phyloP scores from a whole-genome alignment of 2,329 filamentous ascomycete species.

The Trichoderma harzianum region DNA sequence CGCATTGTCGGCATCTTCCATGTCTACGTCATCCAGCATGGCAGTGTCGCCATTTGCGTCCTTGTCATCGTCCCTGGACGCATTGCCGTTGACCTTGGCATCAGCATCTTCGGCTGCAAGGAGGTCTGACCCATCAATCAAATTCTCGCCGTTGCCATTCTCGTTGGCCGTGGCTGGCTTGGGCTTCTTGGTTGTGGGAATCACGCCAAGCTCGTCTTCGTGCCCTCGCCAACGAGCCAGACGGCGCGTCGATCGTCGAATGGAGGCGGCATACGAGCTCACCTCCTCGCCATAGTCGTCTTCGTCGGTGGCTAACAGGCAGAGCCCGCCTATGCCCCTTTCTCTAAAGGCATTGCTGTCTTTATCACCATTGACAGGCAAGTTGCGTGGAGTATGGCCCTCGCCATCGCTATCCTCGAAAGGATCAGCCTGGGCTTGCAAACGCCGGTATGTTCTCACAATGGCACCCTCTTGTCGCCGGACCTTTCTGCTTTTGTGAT shows the following conservation, averaged over 20 bases:
- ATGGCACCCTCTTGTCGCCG: slow-evolving; percentile 65
- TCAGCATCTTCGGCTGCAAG: background rate
- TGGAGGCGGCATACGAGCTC: slow-evolving; percentile 60
- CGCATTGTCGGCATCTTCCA: slow-evolving; percentile 46
- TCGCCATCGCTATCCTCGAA: slow-evolving; percentile 64
- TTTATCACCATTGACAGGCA: slow-evolving; percentile 30
- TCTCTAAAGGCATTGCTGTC: slow-evolving; percentile 47
- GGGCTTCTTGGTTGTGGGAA: slow-evolving; percentile 44
- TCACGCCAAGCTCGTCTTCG: slow-evolving; percentile 44
- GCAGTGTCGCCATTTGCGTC: slow-evolving; percentile 41
- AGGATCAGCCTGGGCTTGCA: slow-evolving; percentile 52
- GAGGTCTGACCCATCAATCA: slow-evolving; percentile 27
- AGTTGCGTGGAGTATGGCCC: slow-evolving; percentile 36
- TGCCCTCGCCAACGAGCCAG: slow-evolving; percentile 65
- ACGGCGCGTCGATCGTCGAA: slow-evolving; percentile 61
- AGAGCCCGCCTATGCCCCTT: slow-evolving; percentile 61
- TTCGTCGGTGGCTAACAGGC: slow-evolving; percentile 56
- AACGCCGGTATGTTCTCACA: slow-evolving; percentile 62
- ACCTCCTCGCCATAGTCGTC: slow-evolving; percentile 78
- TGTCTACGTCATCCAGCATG: slow-evolving; percentile 50
- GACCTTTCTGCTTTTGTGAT: slow-evolving; percentile 59
- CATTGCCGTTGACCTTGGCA: slow-evolving; percentile 13
- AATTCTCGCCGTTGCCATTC: slow-evolving; percentile 27
- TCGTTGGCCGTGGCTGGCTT: slow-evolving; percentile 28
- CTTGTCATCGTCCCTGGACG: slow-evolving; percentile 25